Base-by-base conservation (phyloP, 106 monocot species). In the Iris macrosiphon region DNA sequence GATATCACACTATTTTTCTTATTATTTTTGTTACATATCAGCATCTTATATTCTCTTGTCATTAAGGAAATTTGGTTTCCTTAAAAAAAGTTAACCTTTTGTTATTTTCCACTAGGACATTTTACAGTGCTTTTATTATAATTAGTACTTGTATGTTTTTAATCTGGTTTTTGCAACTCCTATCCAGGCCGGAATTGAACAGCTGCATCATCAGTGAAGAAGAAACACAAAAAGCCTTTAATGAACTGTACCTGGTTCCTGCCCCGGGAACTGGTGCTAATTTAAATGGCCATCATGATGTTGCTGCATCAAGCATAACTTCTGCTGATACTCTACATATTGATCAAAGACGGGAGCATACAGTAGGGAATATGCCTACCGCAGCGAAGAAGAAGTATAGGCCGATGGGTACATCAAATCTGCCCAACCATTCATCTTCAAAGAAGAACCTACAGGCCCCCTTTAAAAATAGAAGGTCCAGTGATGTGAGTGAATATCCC, bases 151-250 rank as follows among this genome's bases (percentile, higher is more conserved):
- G n/a, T n/a, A n/a, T n/a, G n/a, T n/a, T n/a, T n/a, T n/a, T n/a
- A n/a, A n/a, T n/a, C n/a, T 23, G 48, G 21, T 20, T 2, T 20
- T 61, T 34, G 17, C 32, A 61, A 56, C 30, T 54, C 37, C 52
- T 77, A 49, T 71, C 1, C 35, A 89, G 89, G 67, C 77, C 79
- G 52, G 84, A 80, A 40, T 59, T 70, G 77, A 89, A 89, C 52
- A 89, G 68, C 19, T 89, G 89, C 31, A 29, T 49, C 40, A 40
- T 89, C 24, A 70, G 76, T 54, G 89, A 89, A 64, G 89, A 84
- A 14, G 89, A 80, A 57, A 84, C 83, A 23, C 80, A 73, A 47
- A 74, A 59, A 60, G 89, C 84, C 60, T 65, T 79, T 22, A 59
- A 74, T 68, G 80, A 76, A 23, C 62, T 80, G 7, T 84, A 77